A percentile compares a stretch with the other conserved stretches of the same genome.
Conservation (phyloP, 1,284 basidiomycete species). For the Mycosarcoma mackinlayi region DNA sequence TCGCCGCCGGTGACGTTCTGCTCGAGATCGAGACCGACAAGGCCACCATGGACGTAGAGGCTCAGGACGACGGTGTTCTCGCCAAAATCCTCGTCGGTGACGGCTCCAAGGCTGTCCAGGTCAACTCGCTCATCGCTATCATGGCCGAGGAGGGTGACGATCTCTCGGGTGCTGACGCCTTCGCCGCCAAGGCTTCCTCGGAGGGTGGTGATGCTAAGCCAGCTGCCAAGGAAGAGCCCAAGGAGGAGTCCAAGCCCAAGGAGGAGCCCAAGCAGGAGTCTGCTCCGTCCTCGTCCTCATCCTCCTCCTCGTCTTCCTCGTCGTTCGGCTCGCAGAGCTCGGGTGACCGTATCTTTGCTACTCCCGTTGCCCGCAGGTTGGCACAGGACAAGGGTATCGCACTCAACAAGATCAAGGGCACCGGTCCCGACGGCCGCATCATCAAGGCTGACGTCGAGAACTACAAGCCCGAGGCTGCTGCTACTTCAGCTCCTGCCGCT, state of each 20-base stretch:
- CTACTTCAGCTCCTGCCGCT: constrained; percentile 28
- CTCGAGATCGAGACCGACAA: constrained; percentile 80
- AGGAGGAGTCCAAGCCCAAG: constrained; percentile 46
- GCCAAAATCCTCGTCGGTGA: constrained; percentile 68
- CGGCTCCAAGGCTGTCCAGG: constrained; percentile 67
- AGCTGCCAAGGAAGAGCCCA: constrained; percentile 60
- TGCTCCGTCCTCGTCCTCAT: constrained; percentile 24
- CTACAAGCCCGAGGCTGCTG: constrained; percentile 71
- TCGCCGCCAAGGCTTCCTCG: constrained; percentile 74
- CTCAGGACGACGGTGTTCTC: constrained; percentile 70
- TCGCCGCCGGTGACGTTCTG: constrained; percentile 88
- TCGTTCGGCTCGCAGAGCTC: constrained; percentile 52
- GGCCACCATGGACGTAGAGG: constrained; percentile 70
- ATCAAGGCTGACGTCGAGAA: constrained; percentile 92
- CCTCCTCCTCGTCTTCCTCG: constrained; percentile 21
- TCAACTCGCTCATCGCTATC: constrained; percentile 69
- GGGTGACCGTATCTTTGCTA: constrained; percentile 79
- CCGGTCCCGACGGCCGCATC: constrained; percentile 93
- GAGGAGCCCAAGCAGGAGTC: constrained; percentile 59
- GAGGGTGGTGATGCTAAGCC: constrained; percentile 61
- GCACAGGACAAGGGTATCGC: constrained; percentile 95
- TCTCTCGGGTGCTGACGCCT: constrained; percentile 75
- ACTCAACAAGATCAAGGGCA: constrained; percentile 88
- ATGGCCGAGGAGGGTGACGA: constrained; percentile 70
- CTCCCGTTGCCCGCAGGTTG: constrained; percentile 94